Conservation (phyloP, 805 yeast species). For the Myxozyma mucilagina region DNA sequence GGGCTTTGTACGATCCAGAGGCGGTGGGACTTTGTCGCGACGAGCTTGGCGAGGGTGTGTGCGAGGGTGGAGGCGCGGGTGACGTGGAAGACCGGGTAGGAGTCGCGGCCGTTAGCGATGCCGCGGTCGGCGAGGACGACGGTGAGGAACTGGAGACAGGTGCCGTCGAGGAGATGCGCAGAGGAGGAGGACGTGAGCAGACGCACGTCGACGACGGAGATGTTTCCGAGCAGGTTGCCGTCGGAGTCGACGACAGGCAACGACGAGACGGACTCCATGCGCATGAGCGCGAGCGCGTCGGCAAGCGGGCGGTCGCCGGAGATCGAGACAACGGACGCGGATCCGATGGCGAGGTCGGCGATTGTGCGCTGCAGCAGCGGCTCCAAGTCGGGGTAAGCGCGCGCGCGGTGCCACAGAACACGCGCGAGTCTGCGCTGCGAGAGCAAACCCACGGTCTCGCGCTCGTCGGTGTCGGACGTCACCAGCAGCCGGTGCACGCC, state of each 20-base stretch:
- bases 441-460: slow-evolving; percentile 69
- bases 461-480: slow-evolving; percentile 47
- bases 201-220: slow-evolving; percentile 90
- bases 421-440: slow-evolving; percentile 87
- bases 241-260: slow-evolving; percentile 88
- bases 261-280: slow-evolving; percentile 77
- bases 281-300: slow-evolving; percentile 83
- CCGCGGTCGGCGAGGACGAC: slow-evolving; percentile 87
- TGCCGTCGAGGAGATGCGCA: slow-evolving; percentile 73
- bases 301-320: slow-evolving; percentile 84
- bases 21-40: slow-evolving; percentile 92
- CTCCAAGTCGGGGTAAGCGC: slow-evolving; percentile 81
- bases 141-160: slow-evolving; percentile 85
- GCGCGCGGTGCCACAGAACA: slow-evolving; percentile 89
- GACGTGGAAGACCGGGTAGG: slow-evolving; percentile 95
- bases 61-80: slow-evolving; percentile 76
- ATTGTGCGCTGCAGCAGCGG: slow-evolving; percentile 66
- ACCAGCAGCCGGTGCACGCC: slow-evolving; percentile 96
- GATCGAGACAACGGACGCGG: slow-evolving; percentile 70
- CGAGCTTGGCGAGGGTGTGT: slow-evolving; percentile 88
- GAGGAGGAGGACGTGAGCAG: slow-evolving; percentile 78
- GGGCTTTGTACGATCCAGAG: slow-evolving; percentile 44
- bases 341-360: slow-evolving; percentile 70
- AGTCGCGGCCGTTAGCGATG: slow-evolving; percentile 90
- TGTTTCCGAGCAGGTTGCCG: slow-evolving; percentile 79